Evolutionary conservation across 1,284 basidiomycete species (phyloP), one percentile per base, ranked within the genome.

Genomic region (Tilletia caries): DNA sequence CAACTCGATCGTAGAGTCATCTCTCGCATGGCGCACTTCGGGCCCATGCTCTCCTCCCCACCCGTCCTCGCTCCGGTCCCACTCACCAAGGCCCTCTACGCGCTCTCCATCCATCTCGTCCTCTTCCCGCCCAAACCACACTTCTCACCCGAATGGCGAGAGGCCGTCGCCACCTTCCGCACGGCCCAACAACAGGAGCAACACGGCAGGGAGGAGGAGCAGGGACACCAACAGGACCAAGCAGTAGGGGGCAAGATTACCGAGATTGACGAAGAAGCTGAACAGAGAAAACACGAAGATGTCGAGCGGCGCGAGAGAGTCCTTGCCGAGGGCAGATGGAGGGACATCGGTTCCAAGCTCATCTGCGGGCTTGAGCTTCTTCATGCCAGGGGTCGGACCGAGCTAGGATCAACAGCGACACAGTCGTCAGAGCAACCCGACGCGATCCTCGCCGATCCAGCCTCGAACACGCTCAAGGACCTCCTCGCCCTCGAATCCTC

Each of bases 81-180:
- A 37, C 33, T 62, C 32, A 62, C 58, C 32, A 33, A 62, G 32
- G 58, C 58, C 12, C 58, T 62, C 18, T 62, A 62, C 29, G 58
- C 58, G 3, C 58, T 62, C 32, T 20, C 58, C 18, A 10, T 62
- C 58, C 58, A 62, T 29, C 58, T 62, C 58, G 58, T 62, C 58
- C 32, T 62, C 58, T 62, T 62, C 32, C 58, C 58, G 32, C 58
- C 58, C 8, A 62, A 62, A 29, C 58, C 58, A 37, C 58, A 62
- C 32, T 62, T 62, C 29, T 33, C 58, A 15, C 58, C 32, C 12
- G 32, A 25, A 32, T 62, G 58, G 58, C 29, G 58, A 8, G 58
- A 62, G 12, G 18, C 13, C 23, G 58, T 62, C 5, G 58, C 58
- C 3, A n/a, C 32, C 3, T 62, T 20, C 23, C 58, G 58, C 10